Conservation (phyloP, 2,329 filamentous ascomycete species). For the Fusarium musae region DNA sequence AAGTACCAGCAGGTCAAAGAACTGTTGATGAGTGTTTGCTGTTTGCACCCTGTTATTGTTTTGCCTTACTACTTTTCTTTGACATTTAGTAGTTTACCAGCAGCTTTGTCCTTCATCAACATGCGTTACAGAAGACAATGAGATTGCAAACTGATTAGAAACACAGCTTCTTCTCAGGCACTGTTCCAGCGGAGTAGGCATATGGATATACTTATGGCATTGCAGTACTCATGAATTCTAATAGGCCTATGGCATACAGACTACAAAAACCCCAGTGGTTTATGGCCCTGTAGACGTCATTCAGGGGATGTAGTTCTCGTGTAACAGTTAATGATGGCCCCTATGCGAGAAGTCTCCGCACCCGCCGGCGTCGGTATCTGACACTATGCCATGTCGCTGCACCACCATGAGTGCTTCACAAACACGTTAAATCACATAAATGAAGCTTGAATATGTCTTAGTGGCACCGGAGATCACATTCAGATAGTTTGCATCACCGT, state of each 20-base stretch:
- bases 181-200: not conserved
- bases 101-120: not conserved
- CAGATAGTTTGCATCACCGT: not conserved
- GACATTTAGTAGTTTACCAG: not conserved
- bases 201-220: not conserved
- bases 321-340: not conserved
- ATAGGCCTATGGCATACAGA: not conserved
- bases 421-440: not conserved
- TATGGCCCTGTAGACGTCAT: not conserved
- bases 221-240: not conserved
- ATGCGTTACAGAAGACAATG: not conserved
- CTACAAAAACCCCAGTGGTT: not conserved
- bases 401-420: not conserved
- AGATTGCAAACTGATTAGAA: not conserved
- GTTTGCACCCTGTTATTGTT: not conserved
- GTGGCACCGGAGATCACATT: not conserved
- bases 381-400: not conserved
- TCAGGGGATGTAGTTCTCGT: not conserved
- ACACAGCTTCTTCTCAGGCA: not conserved
- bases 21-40: conserved; percentile 11
- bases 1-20: not conserved
- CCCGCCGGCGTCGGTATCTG: not conserved
- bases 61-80: not conserved
- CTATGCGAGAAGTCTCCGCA: conserved; percentile 5
- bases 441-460: not conserved